phyloP scores from a whole-genome alignment of 1,139 yeast species.

The Scheffersomyces insectosa region DNA sequence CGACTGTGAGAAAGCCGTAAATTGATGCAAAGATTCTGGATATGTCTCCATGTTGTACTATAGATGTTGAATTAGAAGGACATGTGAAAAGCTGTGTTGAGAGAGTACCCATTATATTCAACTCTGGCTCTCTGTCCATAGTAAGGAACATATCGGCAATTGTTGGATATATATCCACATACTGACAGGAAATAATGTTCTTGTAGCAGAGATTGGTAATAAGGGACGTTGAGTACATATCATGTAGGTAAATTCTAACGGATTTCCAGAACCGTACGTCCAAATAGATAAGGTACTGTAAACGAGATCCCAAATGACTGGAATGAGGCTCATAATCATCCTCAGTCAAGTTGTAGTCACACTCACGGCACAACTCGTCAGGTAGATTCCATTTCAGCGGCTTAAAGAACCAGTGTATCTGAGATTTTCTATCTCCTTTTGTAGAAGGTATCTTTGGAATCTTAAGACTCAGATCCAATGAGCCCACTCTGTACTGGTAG shows the following conservation, averaged over 20 bases:
- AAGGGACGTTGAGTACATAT: slow-evolving; percentile 67
- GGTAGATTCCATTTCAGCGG: slow-evolving; percentile 46
- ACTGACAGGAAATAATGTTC: slow-evolving; percentile 67
- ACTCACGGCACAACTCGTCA: slow-evolving; percentile 40
- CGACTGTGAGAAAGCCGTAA: slow-evolving; percentile 61
- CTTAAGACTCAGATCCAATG: slow-evolving; percentile 28
- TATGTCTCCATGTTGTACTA: slow-evolving; percentile 69
- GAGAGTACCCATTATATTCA: slow-evolving; percentile 68
- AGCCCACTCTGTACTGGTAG: slow-evolving; percentile 32
- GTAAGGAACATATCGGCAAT: slow-evolving; percentile 73
- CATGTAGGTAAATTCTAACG: slow-evolving; percentile 61
- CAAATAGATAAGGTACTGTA: slow-evolving; percentile 71
- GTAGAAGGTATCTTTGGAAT: slow-evolving; percentile 36
- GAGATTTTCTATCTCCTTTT: slow-evolving; percentile 6
- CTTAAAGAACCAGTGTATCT: slow-evolving; percentile 38
- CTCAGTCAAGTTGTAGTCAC: slow-evolving; percentile 41
- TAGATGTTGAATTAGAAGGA: slow-evolving; percentile 71
- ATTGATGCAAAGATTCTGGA: slow-evolving; percentile 68
- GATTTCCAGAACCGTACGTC: slow-evolving; percentile 76
- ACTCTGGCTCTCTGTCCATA: slow-evolving; percentile 81
- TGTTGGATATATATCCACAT: slow-evolving; percentile 79
- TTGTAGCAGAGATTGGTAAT: slow-evolving; percentile 66
- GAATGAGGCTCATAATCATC: slow-evolving; percentile 26
- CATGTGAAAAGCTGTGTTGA: slow-evolving; percentile 89
- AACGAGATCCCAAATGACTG: slow-evolving; percentile 62